phyloP scores from a whole-genome alignment of 805 yeast species.

The Lachancea mirantina region DNA sequence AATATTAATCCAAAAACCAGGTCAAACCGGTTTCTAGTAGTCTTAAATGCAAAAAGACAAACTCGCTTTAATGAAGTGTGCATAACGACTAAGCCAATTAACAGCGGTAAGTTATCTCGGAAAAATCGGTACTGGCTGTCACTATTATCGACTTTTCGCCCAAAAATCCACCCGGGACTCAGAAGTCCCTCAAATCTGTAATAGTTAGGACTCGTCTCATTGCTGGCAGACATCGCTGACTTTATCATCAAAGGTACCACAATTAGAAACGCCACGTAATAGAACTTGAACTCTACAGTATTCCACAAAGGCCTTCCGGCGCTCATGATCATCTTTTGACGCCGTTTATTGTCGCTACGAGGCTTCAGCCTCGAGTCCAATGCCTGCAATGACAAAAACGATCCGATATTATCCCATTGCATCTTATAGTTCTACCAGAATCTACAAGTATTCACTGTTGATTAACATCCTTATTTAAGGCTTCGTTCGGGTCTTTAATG shows the following conservation, averaged over 20 bases:
- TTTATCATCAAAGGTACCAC: constrained; percentile 78
- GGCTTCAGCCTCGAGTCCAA: constrained; percentile 26
- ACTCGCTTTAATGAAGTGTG: constrained; percentile 50
- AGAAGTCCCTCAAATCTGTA: constrained; percentile 52
- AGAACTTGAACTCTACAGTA: constrained; percentile 67
- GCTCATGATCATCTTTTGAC: constrained; percentile 10
- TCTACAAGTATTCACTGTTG: too few species aligned
- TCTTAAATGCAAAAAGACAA: constrained; percentile 18
- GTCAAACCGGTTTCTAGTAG: constrained; percentile 59
- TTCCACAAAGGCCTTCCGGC: constrained; percentile 46
- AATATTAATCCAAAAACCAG: constrained; percentile 62
- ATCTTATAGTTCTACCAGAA: too few species aligned
- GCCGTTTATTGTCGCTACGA: constrained; percentile 11
- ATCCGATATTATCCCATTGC: constrained; percentile 9
- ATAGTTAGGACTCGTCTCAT: constrained; percentile 68
- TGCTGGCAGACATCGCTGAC: constrained; percentile 76
- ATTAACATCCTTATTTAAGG: too few species aligned
- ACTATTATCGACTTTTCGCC: constrained; percentile 85
- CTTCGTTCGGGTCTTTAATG: too few species aligned
- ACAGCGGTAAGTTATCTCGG: constrained; percentile 65
- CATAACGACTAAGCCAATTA: constrained; percentile 44
- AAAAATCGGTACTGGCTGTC: constrained; percentile 86
- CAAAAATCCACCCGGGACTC: constrained; percentile 82
- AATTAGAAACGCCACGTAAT: constrained; percentile 52
- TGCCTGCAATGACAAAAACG: constrained; percentile 22